Evolutionary conservation across 352 stramenopile genomes (phyloP).

Genomic region (Pythium rhizo-oryzae): DNA sequence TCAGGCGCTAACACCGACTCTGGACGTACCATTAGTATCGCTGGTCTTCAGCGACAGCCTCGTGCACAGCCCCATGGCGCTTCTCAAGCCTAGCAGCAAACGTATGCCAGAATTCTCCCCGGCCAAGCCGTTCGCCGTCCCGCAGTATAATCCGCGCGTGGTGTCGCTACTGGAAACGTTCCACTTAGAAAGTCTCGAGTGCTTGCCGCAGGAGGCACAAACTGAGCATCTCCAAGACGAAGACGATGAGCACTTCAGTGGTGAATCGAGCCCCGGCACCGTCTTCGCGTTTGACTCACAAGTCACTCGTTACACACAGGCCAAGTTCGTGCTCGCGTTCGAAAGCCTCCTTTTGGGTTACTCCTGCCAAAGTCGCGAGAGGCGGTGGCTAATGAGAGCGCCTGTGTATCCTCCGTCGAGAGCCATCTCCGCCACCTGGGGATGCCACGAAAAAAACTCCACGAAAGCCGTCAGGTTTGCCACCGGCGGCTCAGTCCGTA

Average conservation of each 20-base stretch:
- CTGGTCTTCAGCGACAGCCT: background rate
- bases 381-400: background rate
- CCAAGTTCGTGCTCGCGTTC: conserved; percentile 66
- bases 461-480: conserved; percentile 11
- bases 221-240: too few species aligned
- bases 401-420: background rate
- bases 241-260: too few species aligned
- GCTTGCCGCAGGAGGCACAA: background rate
- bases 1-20: background rate
- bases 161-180: too few species aligned
- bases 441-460: conserved; percentile 23
- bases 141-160: background rate
- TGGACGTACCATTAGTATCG: background rate
- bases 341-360: conserved; percentile 34
- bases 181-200: too few species aligned
- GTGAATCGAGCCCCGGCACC: too few species aligned
- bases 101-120: background rate
- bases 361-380: background rate
- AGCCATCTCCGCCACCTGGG: conserved; percentile 15
- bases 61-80: background rate
- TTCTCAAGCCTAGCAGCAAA: background rate
- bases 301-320: background rate
- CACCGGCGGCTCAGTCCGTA: conserved; percentile 1
- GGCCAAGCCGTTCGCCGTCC: background rate
- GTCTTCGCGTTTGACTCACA: background rate